Percentiles rank a stretch among this genome's conserved stretches.
Evolutionary conservation across 345 rosid genomes (phyloP).

Genomic region (Mangifera indica): DNA sequence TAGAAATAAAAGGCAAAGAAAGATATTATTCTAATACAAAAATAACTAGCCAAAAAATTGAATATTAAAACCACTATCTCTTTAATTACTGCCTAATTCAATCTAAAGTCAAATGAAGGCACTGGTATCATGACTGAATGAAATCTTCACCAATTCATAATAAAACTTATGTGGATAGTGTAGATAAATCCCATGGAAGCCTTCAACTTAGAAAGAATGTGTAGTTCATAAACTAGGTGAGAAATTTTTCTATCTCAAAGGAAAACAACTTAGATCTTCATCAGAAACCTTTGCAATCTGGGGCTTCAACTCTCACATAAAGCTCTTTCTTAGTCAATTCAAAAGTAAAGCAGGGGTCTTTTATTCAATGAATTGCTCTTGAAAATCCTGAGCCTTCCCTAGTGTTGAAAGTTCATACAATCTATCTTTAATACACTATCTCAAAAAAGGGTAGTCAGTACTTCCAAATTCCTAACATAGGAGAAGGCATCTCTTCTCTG

Average conservation of each 20-base stretch:
- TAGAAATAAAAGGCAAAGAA: slow-evolving; percentile 23
- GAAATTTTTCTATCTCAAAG: no score
- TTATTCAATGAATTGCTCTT: no score
- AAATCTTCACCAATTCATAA: not conserved
- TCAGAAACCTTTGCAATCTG: no score
- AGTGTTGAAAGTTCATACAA: not conserved
- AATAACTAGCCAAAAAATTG: not conserved
- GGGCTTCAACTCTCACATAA: no score
- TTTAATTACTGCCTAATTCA: not conserved
- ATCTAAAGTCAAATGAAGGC: not conserved
- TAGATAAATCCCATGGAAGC: not conserved
- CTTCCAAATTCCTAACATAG: not conserved
- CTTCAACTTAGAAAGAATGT: no score
- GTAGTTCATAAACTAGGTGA: no score
- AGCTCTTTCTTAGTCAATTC: no score
- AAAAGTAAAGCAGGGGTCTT: no score
- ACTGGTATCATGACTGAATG: no score
- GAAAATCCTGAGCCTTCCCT: not conserved
- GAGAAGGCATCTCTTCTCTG: not conserved
- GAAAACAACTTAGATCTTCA: no score
- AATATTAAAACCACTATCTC: not conserved
- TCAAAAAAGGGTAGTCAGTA: not conserved
- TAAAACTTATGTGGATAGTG: not conserved
- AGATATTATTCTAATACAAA: slow-evolving; percentile 2
- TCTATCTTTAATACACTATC: not conserved